Evolutionary conservation across 2,329 filamentous ascomycete species (phyloP).

Genomic region (Hymenoscyphus linearis): DNA sequence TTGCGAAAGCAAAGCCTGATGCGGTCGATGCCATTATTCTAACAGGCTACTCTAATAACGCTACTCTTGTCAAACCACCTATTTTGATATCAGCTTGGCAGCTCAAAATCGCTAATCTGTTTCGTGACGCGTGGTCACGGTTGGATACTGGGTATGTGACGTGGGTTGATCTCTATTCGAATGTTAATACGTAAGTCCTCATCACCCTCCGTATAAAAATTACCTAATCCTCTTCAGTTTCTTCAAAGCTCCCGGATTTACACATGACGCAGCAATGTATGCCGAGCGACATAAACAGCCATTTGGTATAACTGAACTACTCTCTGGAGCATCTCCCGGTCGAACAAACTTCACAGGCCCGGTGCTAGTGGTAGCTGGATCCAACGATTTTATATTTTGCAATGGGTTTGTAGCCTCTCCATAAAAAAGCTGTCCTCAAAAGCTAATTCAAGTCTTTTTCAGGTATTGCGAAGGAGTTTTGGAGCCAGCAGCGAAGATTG

Average conservation of each 20-base stretch:
- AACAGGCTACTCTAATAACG: slow-evolving; percentile 43
- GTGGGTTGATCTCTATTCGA: slow-evolving; percentile 27
- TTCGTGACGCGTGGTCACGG: background rate
- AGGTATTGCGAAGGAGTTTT: slow-evolving; percentile 16
- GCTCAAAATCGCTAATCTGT: background rate
- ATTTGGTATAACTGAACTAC: background rate
- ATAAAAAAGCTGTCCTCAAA: too few species aligned
- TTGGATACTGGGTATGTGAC: slow-evolving; percentile 25
- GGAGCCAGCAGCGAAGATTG: slow-evolving; percentile 18
- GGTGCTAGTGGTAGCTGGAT: slow-evolving; percentile 18
- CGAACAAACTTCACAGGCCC: slow-evolving; percentile 3
- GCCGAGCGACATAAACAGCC: background rate
- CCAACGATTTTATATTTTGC: slow-evolving; percentile 24
- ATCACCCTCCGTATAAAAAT: background rate
- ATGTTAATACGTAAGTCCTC: slow-evolving; percentile 20
- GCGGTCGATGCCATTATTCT: slow-evolving; percentile 53
- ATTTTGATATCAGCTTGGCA: background rate
- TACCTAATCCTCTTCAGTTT: background rate
- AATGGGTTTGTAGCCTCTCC: slow-evolving; percentile 2
- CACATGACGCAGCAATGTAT: background rate
- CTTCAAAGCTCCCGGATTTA: background rate
- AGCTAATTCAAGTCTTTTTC: background rate
- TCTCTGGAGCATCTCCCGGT: background rate
- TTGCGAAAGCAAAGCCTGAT: slow-evolving; percentile 45
- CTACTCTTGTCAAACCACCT: background rate